Evolutionary conservation across 2,329 filamentous ascomycete species (phyloP), one percentile per base, ranked within the genome.

Genomic region (Colletotrichum sp.): DNA sequence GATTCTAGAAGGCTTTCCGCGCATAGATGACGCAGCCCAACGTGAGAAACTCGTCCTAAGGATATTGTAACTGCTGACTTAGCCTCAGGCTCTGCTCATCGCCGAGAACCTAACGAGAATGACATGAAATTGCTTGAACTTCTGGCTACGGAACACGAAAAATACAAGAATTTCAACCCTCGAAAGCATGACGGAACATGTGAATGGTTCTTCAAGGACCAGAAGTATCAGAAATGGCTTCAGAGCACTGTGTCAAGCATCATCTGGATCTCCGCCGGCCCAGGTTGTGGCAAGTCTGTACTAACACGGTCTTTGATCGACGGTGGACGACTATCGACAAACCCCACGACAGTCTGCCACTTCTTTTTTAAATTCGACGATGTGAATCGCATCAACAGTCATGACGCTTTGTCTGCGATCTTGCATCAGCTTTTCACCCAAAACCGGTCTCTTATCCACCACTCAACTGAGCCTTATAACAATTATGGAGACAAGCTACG

Each of bases 231-330:
- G 9, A 56, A 76, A 8, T 85, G 83, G 84, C 76, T 77, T 6
- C 71, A 80, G 2, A 64, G 73, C n/a, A 39, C 36, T 1, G 18
- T 70, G 7, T 80, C 80, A 0, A 78, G 71, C 48, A 56, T 83
- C 34, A 77, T 84, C 10, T 84, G 81, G 81, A 79, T 85, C 4
- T 81, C 81, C 8, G 82, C 82, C 7, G 80, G 79, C 12, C 83
- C 82, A 8, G 82, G 83, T 1, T 83, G 81, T 71, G 83, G 83
- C 5, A 85, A 85, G 70, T 85, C 83, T 1, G 81, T 83, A 25
- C 74, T 83, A 6, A 77, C 81, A 12, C 77, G 67, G 16, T 18
- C 77, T 10, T 67, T 85, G 7, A 76, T 85, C 15, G 83, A 85
- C 48, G 78, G 82, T 52, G 27, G 74, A 1, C 77, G 43, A 9